These are phyloP conservation scores for Zoysia pacifica DNA, from an alignment of 176 grass and related monocot genomes.

Conservation along the genomic window DNA sequence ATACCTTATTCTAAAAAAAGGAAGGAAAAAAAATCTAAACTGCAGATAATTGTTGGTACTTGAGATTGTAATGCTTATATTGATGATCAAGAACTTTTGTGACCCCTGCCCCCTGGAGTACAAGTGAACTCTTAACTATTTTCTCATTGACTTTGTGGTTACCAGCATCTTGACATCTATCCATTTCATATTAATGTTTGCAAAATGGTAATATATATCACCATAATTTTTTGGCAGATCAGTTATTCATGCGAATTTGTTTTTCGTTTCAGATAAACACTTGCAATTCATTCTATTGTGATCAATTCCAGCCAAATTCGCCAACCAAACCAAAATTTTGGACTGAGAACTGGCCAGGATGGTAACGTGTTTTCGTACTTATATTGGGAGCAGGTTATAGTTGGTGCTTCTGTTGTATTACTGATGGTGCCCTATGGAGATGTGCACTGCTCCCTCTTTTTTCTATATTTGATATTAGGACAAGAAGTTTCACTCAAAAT, in stretches of 20 bases:
- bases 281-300: slow-evolving; percentile 94
- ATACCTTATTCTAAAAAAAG: too few relatives aligned
- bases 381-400: not conserved
- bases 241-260: not conserved
- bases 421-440: not conserved
- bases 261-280: slow-evolving; percentile 86
- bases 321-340: slow-evolving; percentile 94
- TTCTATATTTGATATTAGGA: too few relatives aligned
- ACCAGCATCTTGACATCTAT: not conserved
- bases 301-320: slow-evolving; percentile 77
- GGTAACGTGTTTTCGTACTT: slow-evolving; percentile 53
- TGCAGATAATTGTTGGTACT: not conserved
- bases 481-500: too few relatives aligned
- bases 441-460: not conserved
- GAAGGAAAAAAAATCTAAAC: not conserved
- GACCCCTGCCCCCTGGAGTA: not conserved
- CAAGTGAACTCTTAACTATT: not conserved
- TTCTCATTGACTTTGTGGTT: slow-evolving; percentile 9
- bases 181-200: not conserved
- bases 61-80: not conserved
- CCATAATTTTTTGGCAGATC: slow-evolving; percentile 1
- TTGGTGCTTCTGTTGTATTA: slow-evolving; percentile 1
- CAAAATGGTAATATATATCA: not conserved
- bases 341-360: slow-evolving; percentile 99
- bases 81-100: not conserved